phyloP scores from a whole-genome alignment of 306 rosid species.

The Inga leiocalycina region DNA sequence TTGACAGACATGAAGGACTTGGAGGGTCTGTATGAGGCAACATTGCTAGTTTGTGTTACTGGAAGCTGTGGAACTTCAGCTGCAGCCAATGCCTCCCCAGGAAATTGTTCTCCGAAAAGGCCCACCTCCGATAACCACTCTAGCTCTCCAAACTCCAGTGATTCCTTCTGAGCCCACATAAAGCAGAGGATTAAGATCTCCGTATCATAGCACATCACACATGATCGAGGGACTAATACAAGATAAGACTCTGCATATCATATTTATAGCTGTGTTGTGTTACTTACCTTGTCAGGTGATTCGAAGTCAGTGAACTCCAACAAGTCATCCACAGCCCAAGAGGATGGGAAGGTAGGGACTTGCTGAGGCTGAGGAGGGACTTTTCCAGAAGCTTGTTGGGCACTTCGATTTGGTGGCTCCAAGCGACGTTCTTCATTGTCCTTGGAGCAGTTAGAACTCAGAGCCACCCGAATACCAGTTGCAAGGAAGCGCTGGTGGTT shows the following conservation, averaged over 20 bases:
- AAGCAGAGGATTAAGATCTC: background rate
- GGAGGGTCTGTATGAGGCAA: constrained; percentile 47
- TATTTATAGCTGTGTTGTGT: background rate
- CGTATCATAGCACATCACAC: constrained; percentile 1
- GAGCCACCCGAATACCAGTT: constrained; percentile 87
- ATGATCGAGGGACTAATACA: background rate
- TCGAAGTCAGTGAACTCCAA: constrained; percentile 70
- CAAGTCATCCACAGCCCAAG: constrained; percentile 91
- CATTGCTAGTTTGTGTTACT: constrained; percentile 48
- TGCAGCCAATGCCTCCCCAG: constrained; percentile 69
- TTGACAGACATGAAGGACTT: constrained; percentile 61
- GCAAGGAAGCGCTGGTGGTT: constrained; percentile 96
- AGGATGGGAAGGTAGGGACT: constrained; percentile 55
- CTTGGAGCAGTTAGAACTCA: constrained; percentile 61
- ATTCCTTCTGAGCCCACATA: constrained; percentile 64
- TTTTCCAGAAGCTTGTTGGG: constrained; percentile 54
- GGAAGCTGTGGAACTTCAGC: constrained; percentile 98
- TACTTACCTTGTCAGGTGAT: constrained; percentile 79
- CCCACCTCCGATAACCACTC: constrained; percentile 87
- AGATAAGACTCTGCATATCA: constrained; percentile 19
- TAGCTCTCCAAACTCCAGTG: constrained; percentile 83
- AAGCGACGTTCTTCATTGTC: constrained; percentile 47
- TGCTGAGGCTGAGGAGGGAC: constrained; percentile 58
- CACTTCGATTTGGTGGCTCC: constrained; percentile 70
- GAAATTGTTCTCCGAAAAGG: constrained; percentile 68